These are phyloP conservation scores for Fusarium tupiense DNA, from an alignment of 2,329 filamentous ascomycete genomes.

Conservation along the genomic window DNA sequence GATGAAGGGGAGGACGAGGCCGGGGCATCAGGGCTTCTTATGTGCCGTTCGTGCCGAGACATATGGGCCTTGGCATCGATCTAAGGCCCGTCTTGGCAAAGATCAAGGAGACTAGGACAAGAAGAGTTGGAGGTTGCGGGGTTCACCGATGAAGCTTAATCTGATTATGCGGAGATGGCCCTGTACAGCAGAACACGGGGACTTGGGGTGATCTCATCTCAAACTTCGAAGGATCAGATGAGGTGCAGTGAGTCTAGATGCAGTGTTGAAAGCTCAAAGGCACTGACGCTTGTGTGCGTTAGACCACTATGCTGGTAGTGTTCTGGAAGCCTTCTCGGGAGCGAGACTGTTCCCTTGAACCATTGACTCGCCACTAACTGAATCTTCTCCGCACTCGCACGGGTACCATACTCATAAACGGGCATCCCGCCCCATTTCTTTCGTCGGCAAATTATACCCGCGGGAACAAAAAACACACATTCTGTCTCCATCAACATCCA, in stretches of 20 bases:
- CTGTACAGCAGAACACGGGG: background rate
- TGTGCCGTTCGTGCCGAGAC: slow-evolving; percentile 26
- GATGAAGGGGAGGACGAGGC: background rate
- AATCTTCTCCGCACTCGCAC: background rate
- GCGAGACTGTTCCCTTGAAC: background rate
- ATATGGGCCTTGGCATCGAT: background rate
- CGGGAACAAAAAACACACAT: background rate
- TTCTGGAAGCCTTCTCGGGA: background rate
- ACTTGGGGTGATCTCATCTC: background rate
- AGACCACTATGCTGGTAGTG: too few species aligned
- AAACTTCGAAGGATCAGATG: background rate
- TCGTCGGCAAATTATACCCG: background rate
- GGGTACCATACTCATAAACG: background rate
- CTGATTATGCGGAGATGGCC: background rate
- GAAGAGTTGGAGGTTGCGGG: background rate
- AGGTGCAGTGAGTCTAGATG: background rate
- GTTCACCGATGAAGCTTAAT: background rate
- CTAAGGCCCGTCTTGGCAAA: slow-evolving; percentile 1
- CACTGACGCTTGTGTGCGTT: background rate
- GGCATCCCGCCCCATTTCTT: background rate
- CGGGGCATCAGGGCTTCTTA: slow-evolving; percentile 7
- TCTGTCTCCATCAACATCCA: background rate
- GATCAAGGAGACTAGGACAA: background rate
- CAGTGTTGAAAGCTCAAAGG: background rate
- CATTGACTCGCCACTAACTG: background rate